Evolutionary conservation across 2,329 filamentous ascomycete species (phyloP), one percentile per base, ranked within the genome.

Genomic region (Leptographium lundbergii): DNA sequence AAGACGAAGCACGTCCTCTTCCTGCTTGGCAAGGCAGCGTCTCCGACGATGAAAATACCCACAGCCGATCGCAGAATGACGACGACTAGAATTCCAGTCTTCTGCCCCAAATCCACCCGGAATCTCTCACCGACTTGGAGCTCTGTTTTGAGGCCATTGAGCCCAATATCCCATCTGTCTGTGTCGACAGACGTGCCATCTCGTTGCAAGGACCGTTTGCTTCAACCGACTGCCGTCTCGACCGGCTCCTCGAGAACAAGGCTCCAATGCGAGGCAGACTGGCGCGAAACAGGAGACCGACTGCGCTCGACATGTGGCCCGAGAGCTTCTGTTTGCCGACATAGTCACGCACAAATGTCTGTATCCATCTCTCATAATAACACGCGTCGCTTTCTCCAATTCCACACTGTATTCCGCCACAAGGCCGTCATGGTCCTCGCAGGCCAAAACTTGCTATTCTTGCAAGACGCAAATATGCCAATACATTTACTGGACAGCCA

Each of bases 281-380:
- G 25, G n/a, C 14, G 2, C 10, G n/a, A n/a, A 3, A 13, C 54
- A 56, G 29, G 27, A 19, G 57, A 6, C 42, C 51, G 22, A 54
- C 57, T 25, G 57, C 57, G 6, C 51, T 59, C 14, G 51, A 53
- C 10, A 11, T 60, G 27, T 60, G 51, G 47, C 32, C 45, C 6
- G 48, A 51, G 24, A n/a, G 45, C 45, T 22, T 42, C 32, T 34
- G 32, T 34, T n/a, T n/a, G n/a, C n/a, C n/a, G n/a, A n/a, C n/a
- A 29, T 29, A 36, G 34, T 14, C 34, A 36, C 9, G 3, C 34
- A 36, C 10, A 10, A 10, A 13, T 36, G 29, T 32, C 29, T 32
- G 13, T 42, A 19, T 42, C 14, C 39, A 19, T 45, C 42, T 3
- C 6, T 45, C 19, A 45, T 45, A 45, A 3, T 39, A 39, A 3